Base-by-base conservation (phyloP, 805 yeast species). In the Suhomyces kilbournensis region DNA sequence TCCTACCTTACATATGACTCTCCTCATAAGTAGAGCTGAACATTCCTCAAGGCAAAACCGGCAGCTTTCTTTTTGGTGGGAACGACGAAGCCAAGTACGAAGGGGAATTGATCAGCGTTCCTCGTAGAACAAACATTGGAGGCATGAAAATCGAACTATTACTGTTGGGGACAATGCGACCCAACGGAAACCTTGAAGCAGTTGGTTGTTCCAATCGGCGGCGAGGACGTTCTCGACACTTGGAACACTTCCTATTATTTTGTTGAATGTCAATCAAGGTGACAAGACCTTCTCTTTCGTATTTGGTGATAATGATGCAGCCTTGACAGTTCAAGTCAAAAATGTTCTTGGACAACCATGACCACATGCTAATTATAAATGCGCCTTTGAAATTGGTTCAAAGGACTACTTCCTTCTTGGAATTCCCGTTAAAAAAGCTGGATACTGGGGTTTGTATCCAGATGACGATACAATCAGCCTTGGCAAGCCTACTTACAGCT, bases 41-140 rank as follows among this genome's bases (percentile, higher is more conserved):
- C 32, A 12, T 28, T 12, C 20, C 40, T 15, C 40, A 35, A 38
- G 42, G 23, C 7, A 17, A 10, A 17, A 38, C 22, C 3, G 42
- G 42, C 2, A 38, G 14, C 10, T 44, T 63, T 34, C 43, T 63
- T 14, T 60, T 63, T 48, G 67, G 67, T 9, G 66, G 60, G 6
- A 56, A 59, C 15, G 67, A 63, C 54, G 40, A 51, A 7, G 60
- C 49, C 22, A 63, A 63, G 52, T 56, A 52, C 34, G 25, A 46
- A 7, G 65, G 63, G 9, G 23, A 38, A 9, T 38, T 38, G 23
- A 7, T 38, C 20, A 38, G 42, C 12, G 42, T 38, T 38, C 42
- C 42, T 19, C 42, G 42, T 17, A 17, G 20, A 38, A 19, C 9
- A 9, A n/a, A 19, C 17, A 17, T 38, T 9, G 42, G 42, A 9